Evolutionary conservation across 805 yeast genomes (phyloP).

Genomic region (Sugiyamaella valdiviana): DNA sequence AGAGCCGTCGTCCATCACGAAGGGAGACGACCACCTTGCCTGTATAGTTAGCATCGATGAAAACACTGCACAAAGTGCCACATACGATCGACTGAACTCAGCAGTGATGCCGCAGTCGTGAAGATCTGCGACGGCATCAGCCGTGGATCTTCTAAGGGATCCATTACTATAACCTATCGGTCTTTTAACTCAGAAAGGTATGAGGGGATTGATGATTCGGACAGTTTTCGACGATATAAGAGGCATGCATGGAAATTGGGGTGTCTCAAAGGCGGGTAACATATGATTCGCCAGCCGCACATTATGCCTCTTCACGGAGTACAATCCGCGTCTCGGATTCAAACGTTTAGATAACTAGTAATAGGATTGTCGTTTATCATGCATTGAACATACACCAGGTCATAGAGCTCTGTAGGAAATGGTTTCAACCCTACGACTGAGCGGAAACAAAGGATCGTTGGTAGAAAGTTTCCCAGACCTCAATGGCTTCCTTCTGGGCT

Average conservation of each 20-base stretch:
- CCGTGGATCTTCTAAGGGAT: conserved; percentile 27
- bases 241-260: too few species aligned
- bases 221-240: too few species aligned
- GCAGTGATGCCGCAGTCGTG: conserved; percentile 40
- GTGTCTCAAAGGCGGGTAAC: too few species aligned
- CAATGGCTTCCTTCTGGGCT: conserved; percentile 74
- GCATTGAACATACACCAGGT: too few species aligned
- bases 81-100: conserved; percentile 37
- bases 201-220: too few species aligned
- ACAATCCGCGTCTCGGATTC: too few species aligned
- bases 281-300: too few species aligned
- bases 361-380: too few species aligned
- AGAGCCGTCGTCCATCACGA: conserved; percentile 82
- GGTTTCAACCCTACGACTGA: not conserved
- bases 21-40: conserved; percentile 72
- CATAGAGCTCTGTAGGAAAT: too few species aligned
- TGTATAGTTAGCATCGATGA: conserved; percentile 15
- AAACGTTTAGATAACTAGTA: too few species aligned
- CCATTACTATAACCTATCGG: conserved; percentile 11
- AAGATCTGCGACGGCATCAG: conserved; percentile 38
- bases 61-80: not conserved
- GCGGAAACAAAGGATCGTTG: conserved; percentile 13
- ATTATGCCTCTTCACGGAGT: too few species aligned
- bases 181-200: too few species aligned
- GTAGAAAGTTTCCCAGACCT: conserved; percentile 55